Base-by-base conservation (phyloP, 2,329 filamentous ascomycete species). In the Calonectria fujianensis region DNA sequence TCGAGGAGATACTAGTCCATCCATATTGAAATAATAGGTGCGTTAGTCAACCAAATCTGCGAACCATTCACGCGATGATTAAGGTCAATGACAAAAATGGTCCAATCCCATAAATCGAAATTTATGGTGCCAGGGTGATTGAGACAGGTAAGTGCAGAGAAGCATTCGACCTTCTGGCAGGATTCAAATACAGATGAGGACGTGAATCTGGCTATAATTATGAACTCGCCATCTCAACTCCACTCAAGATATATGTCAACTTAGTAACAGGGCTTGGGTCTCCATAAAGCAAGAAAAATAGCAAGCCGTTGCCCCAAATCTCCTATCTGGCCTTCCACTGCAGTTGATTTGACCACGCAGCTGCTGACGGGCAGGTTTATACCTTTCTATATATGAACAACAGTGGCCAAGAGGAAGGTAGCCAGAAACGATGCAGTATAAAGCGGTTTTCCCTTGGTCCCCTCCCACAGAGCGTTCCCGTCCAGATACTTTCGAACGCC, bases 391-490 rank as follows among this genome's bases (percentile, higher is more conserved):
- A 93, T 89, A 66, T 80, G 83, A 70, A 84, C 83, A 79, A 86
- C 85, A 18, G 85, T 85, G 65, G 93, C 93, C 81, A 96, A 85
- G 32, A 93, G 90, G 85, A 96, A 96, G 35, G 94, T 94, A 52
- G 91, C 81, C n/a, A 92, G 91, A 83, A 96, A 96, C 4, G 93
- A 92, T 29, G 93, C 82, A 82, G 93, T 94, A 82, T 94, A 93
- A 24, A 90, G 90, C 2, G 91, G 89, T 78, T 92, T 90, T 74
- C 90, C 87, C 79, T 90, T 87, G 69, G 93, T 84, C 59, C 89
- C 85, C 6, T 87, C 87, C 59, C 89, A 82, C 52, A 91, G 79
- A 20, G 85, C 82, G 52, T 87, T 88, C 64, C 82, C 79, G 29
- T 82, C 80, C 29, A 86, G 71, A 24, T 81, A 80, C 67, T 86